Evolutionary conservation across 768 basidiomycete genomes (phyloP), one percentile per base, ranked within the genome.

Genomic region (Mrakia blollopis): DNA sequence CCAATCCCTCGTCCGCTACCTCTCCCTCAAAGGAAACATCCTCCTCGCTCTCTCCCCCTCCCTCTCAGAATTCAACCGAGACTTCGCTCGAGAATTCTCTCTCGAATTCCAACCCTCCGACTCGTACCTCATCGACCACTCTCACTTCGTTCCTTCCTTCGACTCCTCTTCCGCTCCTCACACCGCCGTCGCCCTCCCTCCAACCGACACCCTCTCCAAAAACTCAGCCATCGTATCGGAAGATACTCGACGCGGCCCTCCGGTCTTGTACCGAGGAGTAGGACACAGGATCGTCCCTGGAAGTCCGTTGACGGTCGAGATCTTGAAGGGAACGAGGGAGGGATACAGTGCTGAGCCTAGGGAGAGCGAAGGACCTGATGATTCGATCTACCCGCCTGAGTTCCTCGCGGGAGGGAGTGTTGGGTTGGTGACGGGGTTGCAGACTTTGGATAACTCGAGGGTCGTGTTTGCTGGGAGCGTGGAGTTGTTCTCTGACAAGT

Each of bases 11-110:
- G 88, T 94, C 54, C 83, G 87, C 35, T 88, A 94, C 71, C 85
- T 93, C 41, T 85, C 77, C 28, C 67, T 70, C 50, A 79, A 81
- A 23, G 89, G 91, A 74, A 97, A 98, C 85, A 85, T 98, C 75
- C 88, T 99, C 79, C 85, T 97, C 80, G 89, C 91, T 3, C 88
- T 96, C 77, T 91, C 92, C 2, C 85, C 91, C 18, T 57, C 76
- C 32, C 73, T 85, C 57, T 80, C 83, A 11, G 85, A 80, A 90
- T 88, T 85, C 88, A 91, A 84, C 90, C 89, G 3, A 86, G 91
- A 60, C 85, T 95, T 96, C 74, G 92, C 94, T 0, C 83, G 92
- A 69, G 97, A 99, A 85, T 98, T 98, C 86, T 92, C 91, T 52
- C 87, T 98, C 75, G 88, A 93, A 72, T 90, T 93, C 35, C 91